These are phyloP conservation scores for Akanthomyces muscarius DNA, from an alignment of 2,329 filamentous ascomycete species.

Conservation along the genomic window DNA sequence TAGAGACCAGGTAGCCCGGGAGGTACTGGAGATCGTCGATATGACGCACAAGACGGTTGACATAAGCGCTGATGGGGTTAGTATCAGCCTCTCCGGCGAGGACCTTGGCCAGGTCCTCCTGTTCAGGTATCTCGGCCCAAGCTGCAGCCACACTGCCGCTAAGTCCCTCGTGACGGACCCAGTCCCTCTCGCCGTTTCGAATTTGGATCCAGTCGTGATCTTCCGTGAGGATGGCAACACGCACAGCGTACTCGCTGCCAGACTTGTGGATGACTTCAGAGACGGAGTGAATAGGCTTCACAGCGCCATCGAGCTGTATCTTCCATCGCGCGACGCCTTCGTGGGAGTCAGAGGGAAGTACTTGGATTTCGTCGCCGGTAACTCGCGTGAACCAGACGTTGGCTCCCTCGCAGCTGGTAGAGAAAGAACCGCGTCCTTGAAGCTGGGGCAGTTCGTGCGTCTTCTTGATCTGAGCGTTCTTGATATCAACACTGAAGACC, in stretches of 20 bases:
- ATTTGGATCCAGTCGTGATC: constrained; percentile 76
- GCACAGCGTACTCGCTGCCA: constrained; percentile 68
- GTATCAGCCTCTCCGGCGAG: constrained; percentile 83
- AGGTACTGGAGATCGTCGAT: constrained; percentile 71
- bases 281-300: constrained; percentile 60
- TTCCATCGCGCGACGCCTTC: constrained; percentile 73
- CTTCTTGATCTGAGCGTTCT: constrained; percentile 64
- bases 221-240: constrained; percentile 66
- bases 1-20: constrained; percentile 64
- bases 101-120: constrained; percentile 71
- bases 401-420: constrained; percentile 69
- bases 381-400: constrained; percentile 88
- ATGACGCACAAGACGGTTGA: constrained; percentile 82
- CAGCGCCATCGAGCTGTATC: constrained; percentile 42
- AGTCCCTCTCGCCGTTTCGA: constrained; percentile 74
- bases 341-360: constrained; percentile 74
- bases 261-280: constrained; percentile 77
- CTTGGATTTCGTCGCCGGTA: constrained; percentile 66
- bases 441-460: constrained; percentile 75
- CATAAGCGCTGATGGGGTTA: constrained; percentile 75
- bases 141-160: constrained; percentile 74
- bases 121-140: constrained; percentile 73
- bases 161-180: constrained; percentile 78
- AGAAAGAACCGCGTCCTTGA: constrained; percentile 68
- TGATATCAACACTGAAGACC: constrained; percentile 77